Evolutionary conservation across 495 filamentous ascomycete genomes (phyloP).

Genomic region (Tuber magnatum): DNA sequence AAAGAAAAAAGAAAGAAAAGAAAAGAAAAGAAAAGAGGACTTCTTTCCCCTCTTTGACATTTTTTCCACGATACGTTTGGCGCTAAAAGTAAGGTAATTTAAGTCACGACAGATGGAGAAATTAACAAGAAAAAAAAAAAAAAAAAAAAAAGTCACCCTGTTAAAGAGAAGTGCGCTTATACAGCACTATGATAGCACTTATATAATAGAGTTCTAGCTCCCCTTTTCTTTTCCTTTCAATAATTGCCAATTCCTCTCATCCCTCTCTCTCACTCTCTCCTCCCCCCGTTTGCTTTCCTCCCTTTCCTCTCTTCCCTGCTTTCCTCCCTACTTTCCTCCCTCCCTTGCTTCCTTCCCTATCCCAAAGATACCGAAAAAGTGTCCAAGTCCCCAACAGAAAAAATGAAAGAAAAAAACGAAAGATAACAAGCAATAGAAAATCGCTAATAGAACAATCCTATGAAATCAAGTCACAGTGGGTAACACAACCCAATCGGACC

Average conservation of each 20-base stretch:
- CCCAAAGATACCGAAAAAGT: neutral
- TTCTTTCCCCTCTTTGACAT: neutral
- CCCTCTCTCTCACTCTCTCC: neutral
- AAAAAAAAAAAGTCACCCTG: neutral
- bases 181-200: neutral
- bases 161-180: neutral
- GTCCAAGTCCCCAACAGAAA: neutral
- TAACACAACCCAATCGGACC: neutral
- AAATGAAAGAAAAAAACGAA: conserved; percentile 1
- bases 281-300: neutral
- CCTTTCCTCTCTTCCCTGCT: neutral
- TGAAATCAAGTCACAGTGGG: conserved; percentile 15
- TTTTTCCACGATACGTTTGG: neutral
- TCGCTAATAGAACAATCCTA: conserved; percentile 11
- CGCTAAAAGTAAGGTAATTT: neutral
- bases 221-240: neutral
- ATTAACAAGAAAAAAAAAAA: neutral
- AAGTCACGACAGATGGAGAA: neutral
- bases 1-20: neutral
- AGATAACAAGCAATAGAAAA: conserved; percentile 5
- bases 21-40: neutral
- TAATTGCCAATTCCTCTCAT: neutral
- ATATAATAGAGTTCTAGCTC: neutral
- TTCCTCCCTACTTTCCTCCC: neutral
- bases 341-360: neutral